phyloP scores from a whole-genome alignment of 1,284 basidiomycete genomes.

The Athelia psychrophila region DNA sequence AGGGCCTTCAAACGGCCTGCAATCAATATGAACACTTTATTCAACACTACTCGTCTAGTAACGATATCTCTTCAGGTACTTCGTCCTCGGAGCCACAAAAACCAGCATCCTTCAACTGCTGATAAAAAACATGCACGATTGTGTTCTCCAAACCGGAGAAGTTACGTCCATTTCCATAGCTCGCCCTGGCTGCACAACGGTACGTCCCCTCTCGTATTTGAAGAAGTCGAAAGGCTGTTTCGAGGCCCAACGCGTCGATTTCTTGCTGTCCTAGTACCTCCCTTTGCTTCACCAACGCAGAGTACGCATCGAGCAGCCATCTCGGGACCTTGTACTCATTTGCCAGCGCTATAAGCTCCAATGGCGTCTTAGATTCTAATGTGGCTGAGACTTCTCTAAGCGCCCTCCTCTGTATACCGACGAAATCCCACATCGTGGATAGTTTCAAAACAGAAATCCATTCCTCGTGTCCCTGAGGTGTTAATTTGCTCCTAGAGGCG shows the following conservation, averaged over 20 bases:
- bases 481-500: not conserved
- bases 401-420: not conserved
- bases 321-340: not conserved
- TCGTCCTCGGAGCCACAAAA: not conserved
- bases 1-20: too few relatives aligned
- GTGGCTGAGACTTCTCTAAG: not conserved
- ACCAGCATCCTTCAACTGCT: not conserved
- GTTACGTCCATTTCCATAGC: not conserved
- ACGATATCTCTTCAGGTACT: too few relatives aligned
- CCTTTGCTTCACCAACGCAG: not conserved
- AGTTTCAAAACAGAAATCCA: conserved; percentile 2
- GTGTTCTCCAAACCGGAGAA: not conserved
- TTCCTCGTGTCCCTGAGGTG: not conserved
- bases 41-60: too few relatives aligned
- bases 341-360: not conserved
- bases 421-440: conserved; percentile 2
- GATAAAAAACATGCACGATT: not conserved
- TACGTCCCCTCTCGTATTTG: not conserved
- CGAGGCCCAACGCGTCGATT: not conserved
- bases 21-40: too few relatives aligned
- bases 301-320: not conserved
- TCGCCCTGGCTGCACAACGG: not conserved
- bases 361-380: not conserved
- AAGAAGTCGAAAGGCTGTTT: not conserved
- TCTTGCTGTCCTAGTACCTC: not conserved